Conservation (phyloP, 345 rosid genomes). For the Eucalyptus virginea region DNA sequence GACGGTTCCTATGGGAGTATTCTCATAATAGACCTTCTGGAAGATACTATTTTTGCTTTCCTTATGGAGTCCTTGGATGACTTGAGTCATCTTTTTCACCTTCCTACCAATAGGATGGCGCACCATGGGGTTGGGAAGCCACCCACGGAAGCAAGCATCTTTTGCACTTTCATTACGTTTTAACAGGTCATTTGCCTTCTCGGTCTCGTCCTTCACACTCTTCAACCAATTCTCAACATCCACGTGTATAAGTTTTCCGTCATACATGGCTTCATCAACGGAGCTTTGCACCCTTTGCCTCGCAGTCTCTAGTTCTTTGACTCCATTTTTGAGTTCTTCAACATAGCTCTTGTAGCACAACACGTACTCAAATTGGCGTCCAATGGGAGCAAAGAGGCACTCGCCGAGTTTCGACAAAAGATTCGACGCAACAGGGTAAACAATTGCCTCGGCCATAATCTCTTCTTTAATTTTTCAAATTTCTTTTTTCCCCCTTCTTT, state of each 20-base stretch:
- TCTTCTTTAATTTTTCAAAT: background rate
- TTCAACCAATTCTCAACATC: background rate
- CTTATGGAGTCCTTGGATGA: background rate
- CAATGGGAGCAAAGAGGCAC: background rate
- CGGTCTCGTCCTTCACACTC: background rate
- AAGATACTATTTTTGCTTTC: too few species aligned
- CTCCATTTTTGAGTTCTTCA: background rate
- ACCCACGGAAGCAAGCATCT: background rate
- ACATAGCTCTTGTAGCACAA: background rate
- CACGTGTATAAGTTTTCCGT: background rate
- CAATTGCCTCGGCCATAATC: background rate
- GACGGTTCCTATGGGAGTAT: too few species aligned
- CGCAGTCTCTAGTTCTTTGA: accelerated
- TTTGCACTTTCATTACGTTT: background rate
- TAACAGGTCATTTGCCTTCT: background rate
- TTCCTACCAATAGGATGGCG: background rate
- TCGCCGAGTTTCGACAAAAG: background rate
- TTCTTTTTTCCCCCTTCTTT: background rate
- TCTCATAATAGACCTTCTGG: too few species aligned
- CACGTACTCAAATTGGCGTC: background rate
- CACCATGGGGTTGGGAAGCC: background rate
- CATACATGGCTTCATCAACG: background rate
- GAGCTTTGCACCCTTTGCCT: background rate
- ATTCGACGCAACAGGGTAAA: background rate
- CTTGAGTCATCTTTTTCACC: background rate